phyloP scores from a whole-genome alignment of 2,329 filamentous ascomycete genomes.

The Penicillium carneum region DNA sequence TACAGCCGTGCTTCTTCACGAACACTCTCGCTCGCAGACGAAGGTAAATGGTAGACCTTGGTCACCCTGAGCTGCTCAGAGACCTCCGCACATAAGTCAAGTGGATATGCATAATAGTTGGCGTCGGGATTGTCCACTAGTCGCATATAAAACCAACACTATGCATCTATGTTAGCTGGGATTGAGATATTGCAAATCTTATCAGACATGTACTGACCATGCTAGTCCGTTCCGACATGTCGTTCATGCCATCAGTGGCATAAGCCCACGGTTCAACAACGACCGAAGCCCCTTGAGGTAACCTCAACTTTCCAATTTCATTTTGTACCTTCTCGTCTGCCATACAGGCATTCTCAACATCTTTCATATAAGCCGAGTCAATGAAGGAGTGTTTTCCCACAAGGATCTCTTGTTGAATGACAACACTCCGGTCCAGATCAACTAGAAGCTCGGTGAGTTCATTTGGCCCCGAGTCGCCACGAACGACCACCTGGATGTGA shows the following conservation, averaged over 20 bases:
- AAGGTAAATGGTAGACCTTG: constrained; percentile 59
- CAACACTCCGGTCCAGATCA: constrained; percentile 27
- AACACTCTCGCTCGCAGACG: constrained; percentile 51
- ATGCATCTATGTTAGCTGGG: background rate
- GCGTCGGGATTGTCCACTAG: constrained; percentile 55
- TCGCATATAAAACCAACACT: constrained; percentile 45
- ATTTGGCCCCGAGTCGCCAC: constrained; percentile 17
- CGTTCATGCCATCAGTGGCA: constrained; percentile 59
- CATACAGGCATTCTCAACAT: constrained; percentile 58
- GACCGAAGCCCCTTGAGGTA: constrained; percentile 56
- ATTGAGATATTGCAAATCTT: background rate
- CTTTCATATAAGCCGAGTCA: constrained; percentile 56
- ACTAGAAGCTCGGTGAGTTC: constrained; percentile 36
- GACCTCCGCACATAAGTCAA: constrained; percentile 62
- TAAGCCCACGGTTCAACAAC: constrained; percentile 65
- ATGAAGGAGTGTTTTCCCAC: constrained; percentile 40
- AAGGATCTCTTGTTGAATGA: constrained; percentile 31
- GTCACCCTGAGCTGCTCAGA: constrained; percentile 60
- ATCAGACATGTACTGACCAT: constrained; percentile 51
- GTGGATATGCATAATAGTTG: constrained; percentile 66
- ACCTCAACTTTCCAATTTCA: constrained; percentile 48
- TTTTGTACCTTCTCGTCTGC: constrained; percentile 54
- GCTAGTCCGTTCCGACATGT: constrained; percentile 55
- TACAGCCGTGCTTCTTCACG: constrained; percentile 49
- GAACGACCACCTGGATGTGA: constrained; percentile 47